A percentile compares a stretch with the other conserved stretches of the same genome.
phyloP scores from a whole-genome alignment of 75 land plant genomes.

The Selaginella tamariscina region DNA sequence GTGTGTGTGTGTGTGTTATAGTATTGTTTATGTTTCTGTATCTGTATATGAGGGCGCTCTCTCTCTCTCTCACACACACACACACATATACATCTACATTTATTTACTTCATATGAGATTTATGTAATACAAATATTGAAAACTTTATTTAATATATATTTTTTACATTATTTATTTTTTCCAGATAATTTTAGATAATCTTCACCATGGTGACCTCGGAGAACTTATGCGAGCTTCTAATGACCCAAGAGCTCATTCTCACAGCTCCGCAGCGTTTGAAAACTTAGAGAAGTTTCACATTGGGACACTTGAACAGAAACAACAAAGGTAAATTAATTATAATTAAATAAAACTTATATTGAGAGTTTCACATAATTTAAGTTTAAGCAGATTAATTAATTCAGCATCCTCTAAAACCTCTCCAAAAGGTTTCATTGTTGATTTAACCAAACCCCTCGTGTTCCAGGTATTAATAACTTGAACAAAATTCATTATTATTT shows the following conservation, averaged over 20 bases:
- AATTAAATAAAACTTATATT: background rate
- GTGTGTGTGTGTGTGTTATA: too few relatives aligned
- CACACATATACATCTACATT: too few relatives aligned
- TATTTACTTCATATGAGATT: too few relatives aligned
- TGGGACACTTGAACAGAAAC: slow-evolving; percentile 15
- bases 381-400: too few relatives aligned
- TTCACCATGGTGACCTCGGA: slow-evolving; percentile 16
- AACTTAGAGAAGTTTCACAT: slow-evolving; percentile 18
- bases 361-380: background rate
- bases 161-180: too few relatives aligned
- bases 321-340: background rate
- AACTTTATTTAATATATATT: too few relatives aligned
- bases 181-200: slow-evolving; percentile 21
- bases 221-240: slow-evolving; percentile 20
- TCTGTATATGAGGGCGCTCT: too few relatives aligned
- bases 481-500: background rate
- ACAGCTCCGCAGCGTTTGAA: slow-evolving; percentile 21
- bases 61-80: too few relatives aligned
- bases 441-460: slow-evolving; percentile 69
- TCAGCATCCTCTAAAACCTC: too few relatives aligned
- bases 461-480: slow-evolving; percentile 44
- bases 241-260: slow-evolving; percentile 13
- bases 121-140: too few relatives aligned
- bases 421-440: slow-evolving; percentile 26
- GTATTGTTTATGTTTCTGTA: too few relatives aligned